Conservation (phyloP, 140 eudicot species). For the Oenanthe javanica region DNA sequence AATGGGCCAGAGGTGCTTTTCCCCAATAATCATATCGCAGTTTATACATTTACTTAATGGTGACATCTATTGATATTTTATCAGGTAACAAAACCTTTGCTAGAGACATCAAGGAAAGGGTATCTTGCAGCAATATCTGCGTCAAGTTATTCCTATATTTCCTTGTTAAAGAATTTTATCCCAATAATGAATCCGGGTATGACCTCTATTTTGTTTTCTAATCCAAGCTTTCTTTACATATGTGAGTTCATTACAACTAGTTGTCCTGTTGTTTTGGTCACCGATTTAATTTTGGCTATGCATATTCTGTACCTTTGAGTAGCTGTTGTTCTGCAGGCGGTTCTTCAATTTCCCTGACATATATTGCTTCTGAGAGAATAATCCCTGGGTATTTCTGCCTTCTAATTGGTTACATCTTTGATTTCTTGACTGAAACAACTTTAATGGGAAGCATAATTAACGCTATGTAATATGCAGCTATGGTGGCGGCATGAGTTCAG, state of each 20-base stretch:
- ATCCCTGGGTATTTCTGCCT: slow-evolving; percentile 66
- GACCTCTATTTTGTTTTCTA: slow-evolving; percentile 9
- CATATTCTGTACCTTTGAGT: slow-evolving; percentile 9
- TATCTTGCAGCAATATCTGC: slow-evolving; percentile 95
- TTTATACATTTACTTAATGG: slow-evolving; percentile 7
- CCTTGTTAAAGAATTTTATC: slow-evolving; percentile 81
- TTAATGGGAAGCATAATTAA: neutral
- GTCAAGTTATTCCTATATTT: slow-evolving; percentile 87
- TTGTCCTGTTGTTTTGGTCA: neutral
- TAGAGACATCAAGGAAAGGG: slow-evolving; percentile 89
- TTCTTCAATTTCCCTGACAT: slow-evolving; percentile 84
- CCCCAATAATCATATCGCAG: neutral
- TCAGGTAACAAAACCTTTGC: slow-evolving; percentile 79
- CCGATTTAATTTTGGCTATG: neutral
- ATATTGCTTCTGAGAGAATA: slow-evolving; percentile 88
- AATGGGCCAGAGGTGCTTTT: slow-evolving; percentile 84
- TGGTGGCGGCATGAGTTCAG: slow-evolving; percentile 99
- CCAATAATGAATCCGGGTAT: slow-evolving; percentile 92
- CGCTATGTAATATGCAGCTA: slow-evolving; percentile 35
- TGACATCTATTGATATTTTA: neutral
- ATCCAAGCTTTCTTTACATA: neutral
- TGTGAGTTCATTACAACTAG: neutral
- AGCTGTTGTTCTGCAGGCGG: slow-evolving; percentile 52
- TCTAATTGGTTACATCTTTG: neutral
- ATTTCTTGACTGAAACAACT: neutral